Evolutionary conservation across 2,329 filamentous ascomycete genomes (phyloP), one percentile per base, ranked within the genome.

Genomic region (Acrocalymma vagum): DNA sequence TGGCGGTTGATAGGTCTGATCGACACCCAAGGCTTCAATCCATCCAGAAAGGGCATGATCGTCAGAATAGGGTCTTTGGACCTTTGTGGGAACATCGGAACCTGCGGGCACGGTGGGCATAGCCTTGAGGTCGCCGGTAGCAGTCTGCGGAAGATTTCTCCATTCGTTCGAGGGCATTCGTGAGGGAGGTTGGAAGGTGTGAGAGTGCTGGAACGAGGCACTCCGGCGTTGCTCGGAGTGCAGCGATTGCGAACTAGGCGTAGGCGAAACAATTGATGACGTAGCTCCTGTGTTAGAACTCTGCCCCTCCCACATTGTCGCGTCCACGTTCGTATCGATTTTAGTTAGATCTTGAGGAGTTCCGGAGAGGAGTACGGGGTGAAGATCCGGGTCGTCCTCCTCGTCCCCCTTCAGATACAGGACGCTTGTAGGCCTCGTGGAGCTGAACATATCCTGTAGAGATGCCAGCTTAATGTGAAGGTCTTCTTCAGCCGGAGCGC

Each of bases 11-110:
- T 97, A 99, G 2, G 80, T 81, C 11, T 85, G 77, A 65, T 97
- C 94, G n/a, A 97, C 90, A 21, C 90, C 94, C 6, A 96, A 73
- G 1, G 91, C 90, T 65, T 96, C 91, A 49, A 97, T 94, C 85
- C 88, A 96, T 5, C 88, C 87, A 45, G 83, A 87, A 18, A 91
- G 74, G 16, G 80, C 83, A 8, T 86, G 86, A 23, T 82, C 74
- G 15, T 83, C 81, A 37, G 85, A 83, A 0, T 77, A 78, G 53
- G 79, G 69, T 54, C 76, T 76, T 29, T 74, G 71, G n/a, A 83
- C 66, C 51, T 78, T 88, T 66, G 68, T 84, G 63, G 56, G 70
- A 24, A 77, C 79, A 69, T 70, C 78, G 49, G 77, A 73, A 14
- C 77, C 75, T 18, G 55, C 57, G 22, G 60, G 59, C 68, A 75